A percentile compares a stretch with the other conserved stretches of the same genome.
phyloP scores from a whole-genome alignment of 2,329 filamentous ascomycete genomes.

The Penicillium vulpinum region DNA sequence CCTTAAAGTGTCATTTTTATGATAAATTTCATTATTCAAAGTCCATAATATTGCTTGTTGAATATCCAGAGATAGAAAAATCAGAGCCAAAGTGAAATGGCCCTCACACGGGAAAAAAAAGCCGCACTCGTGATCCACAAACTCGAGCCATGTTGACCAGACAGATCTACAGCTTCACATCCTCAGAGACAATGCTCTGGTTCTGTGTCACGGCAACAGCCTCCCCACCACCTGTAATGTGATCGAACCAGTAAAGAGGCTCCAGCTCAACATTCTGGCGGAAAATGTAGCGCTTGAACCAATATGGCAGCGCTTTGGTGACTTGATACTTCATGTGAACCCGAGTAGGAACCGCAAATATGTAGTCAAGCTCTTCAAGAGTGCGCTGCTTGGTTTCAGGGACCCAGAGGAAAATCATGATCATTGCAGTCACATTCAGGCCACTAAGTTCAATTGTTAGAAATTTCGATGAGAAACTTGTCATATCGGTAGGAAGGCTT shows the following conservation, averaged over 20 bases:
- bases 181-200: conserved; percentile 1
- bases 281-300: conserved; percentile 60
- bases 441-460: conserved; percentile 34
- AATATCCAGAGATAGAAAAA: not conserved
- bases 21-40: not conserved
- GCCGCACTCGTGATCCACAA: not conserved
- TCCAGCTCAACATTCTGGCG: conserved; percentile 49
- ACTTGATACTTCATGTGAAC: conserved; percentile 60
- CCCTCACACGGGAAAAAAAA: not conserved
- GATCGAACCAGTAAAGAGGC: conserved; percentile 54
- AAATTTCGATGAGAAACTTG: not conserved
- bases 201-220: not conserved
- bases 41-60: not conserved
- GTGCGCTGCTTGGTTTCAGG: conserved; percentile 60
- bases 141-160: not conserved
- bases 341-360: conserved; percentile 59
- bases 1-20: too few relatives aligned
- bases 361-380: conserved; percentile 57
- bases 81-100: not conserved
- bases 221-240: not conserved
- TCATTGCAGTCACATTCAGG: conserved; percentile 60
- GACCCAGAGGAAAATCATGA: conserved; percentile 64
- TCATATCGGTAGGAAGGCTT: conserved; percentile 17
- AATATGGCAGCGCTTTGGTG: conserved; percentile 60
- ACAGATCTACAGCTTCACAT: conserved; percentile 2